Base-by-base conservation (phyloP, 2,329 filamentous ascomycete species). In the Ustulina deusta region DNA sequence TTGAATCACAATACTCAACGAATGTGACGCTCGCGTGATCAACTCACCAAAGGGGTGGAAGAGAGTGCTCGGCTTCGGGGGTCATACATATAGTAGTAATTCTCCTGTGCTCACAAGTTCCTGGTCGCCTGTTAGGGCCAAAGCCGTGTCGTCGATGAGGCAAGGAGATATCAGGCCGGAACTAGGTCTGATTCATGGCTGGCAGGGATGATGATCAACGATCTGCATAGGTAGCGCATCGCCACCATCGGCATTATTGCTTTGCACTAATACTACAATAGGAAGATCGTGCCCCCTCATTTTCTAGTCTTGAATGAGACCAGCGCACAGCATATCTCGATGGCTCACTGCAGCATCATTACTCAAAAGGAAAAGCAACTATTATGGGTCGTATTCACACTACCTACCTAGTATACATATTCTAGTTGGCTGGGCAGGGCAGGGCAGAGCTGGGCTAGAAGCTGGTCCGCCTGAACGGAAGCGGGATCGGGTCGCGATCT, bases 401-500 rank as follows among this genome's bases (percentile, higher is more conserved):
- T 48, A 22, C n/a, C n/a, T 17, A 44, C 40, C n/a, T 15, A n/a
- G n/a, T n/a, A n/a, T n/a, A n/a, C n/a, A n/a, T n/a, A n/a, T n/a
- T n/a, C n/a, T n/a, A n/a, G n/a, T n/a, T n/a, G n/a, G n/a, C n/a
- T n/a, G n/a, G n/a, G n/a, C n/a, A n/a, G n/a, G n/a, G 40, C 40
- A n/a, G 7, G 40, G 4, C 40, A 3, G n/a, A 20, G 3, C 40
- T 44, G 15, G 17, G 7, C 15, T 20, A n/a, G 40, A 44, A 40
- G 38, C 38, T 3, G 38, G 17, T 40, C 34, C 34, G 34, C 34
- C 34, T 36, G 34, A 36, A 11, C 38, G 2, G 38, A 7, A 40
- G 38, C 40, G 40, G 29, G 42, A 36, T 52, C 49, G 29, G 29
- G n/a, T 52, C 49, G 49, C 49, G 49, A 52, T 36, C 27, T n/a